A percentile compares a stretch with the other conserved stretches of the same genome.
Evolutionary conservation across 257 asterid species (phyloP).

Genomic region (Solanum chiquidenum): DNA sequence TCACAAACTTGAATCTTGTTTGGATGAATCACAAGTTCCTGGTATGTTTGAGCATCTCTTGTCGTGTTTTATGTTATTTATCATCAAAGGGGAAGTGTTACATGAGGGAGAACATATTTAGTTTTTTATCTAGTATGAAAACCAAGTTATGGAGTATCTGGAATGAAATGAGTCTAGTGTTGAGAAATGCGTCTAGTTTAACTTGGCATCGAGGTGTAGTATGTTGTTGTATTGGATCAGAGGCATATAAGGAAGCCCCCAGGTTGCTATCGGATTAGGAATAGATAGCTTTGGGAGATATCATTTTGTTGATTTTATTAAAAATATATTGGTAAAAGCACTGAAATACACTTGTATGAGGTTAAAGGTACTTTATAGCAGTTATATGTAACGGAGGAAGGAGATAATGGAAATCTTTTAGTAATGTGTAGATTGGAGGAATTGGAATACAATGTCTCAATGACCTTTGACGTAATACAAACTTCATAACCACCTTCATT

Average conservation of each 20-base stretch:
- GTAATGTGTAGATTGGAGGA: not conserved
- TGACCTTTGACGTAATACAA: not conserved
- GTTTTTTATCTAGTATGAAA: not conserved
- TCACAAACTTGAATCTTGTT: slow-evolving; percentile 33
- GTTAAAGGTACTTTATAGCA: not conserved
- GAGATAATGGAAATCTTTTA: not conserved
- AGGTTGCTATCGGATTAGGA: not conserved
- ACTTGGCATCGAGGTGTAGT: not conserved
- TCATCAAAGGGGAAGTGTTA: not conserved
- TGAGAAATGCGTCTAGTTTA: not conserved
- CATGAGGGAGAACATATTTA: not conserved
- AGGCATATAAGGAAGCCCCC: not conserved
- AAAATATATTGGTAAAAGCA: not conserved
- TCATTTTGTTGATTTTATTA: not conserved
- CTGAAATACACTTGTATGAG: not conserved
- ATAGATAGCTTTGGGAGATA: not conserved
- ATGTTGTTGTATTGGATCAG: not conserved
- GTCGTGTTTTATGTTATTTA: not conserved
- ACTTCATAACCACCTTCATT: not conserved
- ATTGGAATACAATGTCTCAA: not conserved
- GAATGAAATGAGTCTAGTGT: not conserved
- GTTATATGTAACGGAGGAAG: not conserved
- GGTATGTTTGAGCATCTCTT: slow-evolving; percentile 19
- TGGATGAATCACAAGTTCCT: slow-evolving; percentile 13
- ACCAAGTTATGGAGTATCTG: not conserved